These are phyloP conservation scores for Ochetophila trinervis DNA, from an alignment of 306 rosid genomes.

Conservation along the genomic window DNA sequence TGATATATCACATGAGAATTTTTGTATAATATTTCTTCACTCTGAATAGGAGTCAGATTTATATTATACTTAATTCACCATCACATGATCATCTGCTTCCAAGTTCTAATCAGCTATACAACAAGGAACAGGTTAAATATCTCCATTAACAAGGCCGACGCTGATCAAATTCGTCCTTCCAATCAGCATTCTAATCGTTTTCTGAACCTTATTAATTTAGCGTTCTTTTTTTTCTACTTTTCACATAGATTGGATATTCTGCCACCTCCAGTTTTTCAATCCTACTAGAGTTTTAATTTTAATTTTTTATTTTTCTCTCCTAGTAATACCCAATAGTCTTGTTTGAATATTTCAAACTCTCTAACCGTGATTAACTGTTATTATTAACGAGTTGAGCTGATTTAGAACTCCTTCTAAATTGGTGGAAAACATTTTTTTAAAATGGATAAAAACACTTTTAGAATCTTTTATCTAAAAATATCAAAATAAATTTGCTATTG, in stretches of 20 bases:
- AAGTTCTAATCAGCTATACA: conserved; percentile 38
- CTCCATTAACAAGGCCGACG: background rate
- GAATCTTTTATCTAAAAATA: too few species aligned
- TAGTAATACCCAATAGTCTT: background rate
- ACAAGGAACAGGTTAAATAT: conserved; percentile 21
- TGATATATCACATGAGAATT: conserved; percentile 56
- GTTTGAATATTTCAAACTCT: background rate
- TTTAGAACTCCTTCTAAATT: too few species aligned
- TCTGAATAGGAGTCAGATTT: conserved; percentile 42
- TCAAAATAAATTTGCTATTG: too few species aligned
- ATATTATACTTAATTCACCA: conserved; percentile 37
- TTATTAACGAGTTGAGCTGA: too few species aligned
- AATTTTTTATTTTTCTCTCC: background rate
- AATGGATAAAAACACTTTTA: too few species aligned
- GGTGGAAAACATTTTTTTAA: too few species aligned
- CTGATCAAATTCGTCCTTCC: background rate
- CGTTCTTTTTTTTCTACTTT: background rate
- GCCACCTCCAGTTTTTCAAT: too few species aligned
- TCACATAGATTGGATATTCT: background rate
- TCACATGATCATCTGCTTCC: conserved; percentile 71
- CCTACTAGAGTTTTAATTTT: background rate
- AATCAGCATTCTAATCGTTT: background rate
- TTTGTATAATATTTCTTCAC: conserved; percentile 30
- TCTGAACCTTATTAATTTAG: too few species aligned
- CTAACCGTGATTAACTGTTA: background rate